phyloP scores from a whole-genome alignment of 2,329 filamentous ascomycete genomes.

The Aspergillus quadricinctus region DNA sequence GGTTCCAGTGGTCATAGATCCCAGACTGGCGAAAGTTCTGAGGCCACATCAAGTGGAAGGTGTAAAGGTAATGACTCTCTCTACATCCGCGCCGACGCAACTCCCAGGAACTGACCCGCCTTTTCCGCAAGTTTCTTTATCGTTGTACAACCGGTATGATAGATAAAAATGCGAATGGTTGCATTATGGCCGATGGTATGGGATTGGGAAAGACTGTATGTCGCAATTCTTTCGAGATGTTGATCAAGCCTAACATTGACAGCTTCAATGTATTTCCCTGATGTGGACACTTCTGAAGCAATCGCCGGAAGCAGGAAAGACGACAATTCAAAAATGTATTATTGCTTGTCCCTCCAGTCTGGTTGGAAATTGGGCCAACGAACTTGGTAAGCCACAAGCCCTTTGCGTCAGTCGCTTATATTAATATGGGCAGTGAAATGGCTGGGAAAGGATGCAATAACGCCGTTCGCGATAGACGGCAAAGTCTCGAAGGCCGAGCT shows the following conservation, averaged over 20 bases:
- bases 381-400: slow-evolving; percentile 51
- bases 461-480: slow-evolving; percentile 91
- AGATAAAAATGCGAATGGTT: slow-evolving; percentile 88
- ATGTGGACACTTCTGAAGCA: slow-evolving; percentile 97
- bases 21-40: slow-evolving; percentile 78
- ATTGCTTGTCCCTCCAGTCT: slow-evolving; percentile 95
- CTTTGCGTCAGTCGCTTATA: background rate
- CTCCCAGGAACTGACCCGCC: slow-evolving; percentile 1
- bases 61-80: slow-evolving; percentile 59
- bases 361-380: slow-evolving; percentile 97
- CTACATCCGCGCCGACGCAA: background rate
- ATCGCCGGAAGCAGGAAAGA: slow-evolving; percentile 87
- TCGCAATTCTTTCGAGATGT: background rate
- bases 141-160: slow-evolving; percentile 92
- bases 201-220: slow-evolving; percentile 82
- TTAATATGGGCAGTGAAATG: slow-evolving; percentile 63
- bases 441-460: slow-evolving; percentile 87
- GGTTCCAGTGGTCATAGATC: slow-evolving; percentile 97
- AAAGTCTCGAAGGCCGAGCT: slow-evolving; percentile 95
- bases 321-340: slow-evolving; percentile 92
- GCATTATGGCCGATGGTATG: slow-evolving; percentile 99
- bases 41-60: slow-evolving; percentile 97
- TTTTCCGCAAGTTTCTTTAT: slow-evolving; percentile 69
- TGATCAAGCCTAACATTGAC: slow-evolving; percentile 16
- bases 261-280: slow-evolving; percentile 87